Evolutionary conservation across 2,329 filamentous ascomycete species (phyloP).

Genomic region (Parascedosporium putredinis): DNA sequence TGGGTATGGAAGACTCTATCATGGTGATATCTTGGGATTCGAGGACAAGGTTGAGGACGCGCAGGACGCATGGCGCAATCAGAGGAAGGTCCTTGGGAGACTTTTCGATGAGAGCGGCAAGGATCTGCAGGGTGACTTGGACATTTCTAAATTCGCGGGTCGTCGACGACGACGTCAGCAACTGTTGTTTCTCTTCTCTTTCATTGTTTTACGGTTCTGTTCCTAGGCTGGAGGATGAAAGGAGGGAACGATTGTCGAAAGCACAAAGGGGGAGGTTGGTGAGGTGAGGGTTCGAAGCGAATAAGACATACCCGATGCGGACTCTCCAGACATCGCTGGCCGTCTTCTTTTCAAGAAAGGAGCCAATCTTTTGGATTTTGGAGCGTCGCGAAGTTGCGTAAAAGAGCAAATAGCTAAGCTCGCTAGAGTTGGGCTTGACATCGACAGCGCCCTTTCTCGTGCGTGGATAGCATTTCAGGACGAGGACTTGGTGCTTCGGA

Average conservation of each 20-base stretch:
- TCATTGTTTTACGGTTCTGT: too few relatives aligned
- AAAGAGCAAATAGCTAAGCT: conserved; percentile 93
- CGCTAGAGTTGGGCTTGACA: conserved; percentile 91
- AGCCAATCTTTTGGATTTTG: conserved; percentile 93
- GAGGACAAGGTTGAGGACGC: conserved; percentile 73
- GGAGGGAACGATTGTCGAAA: neutral
- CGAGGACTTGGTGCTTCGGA: conserved; percentile 92
- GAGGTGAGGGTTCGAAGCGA: neutral
- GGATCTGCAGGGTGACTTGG: conserved; percentile 87
- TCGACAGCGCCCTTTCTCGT: conserved; percentile 85
- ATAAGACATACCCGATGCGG: conserved; percentile 61
- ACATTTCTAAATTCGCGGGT: conserved; percentile 61
- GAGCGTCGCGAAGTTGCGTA: conserved; percentile 89
- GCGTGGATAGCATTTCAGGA: conserved; percentile 92
- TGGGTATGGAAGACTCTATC: conserved; percentile 79
- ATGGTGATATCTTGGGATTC: conserved; percentile 81
- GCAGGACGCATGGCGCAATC: conserved; percentile 75
- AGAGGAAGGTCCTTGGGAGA: conserved; percentile 81
- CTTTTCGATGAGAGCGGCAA: conserved; percentile 87
- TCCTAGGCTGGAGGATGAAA: neutral
- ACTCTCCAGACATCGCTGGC: conserved; percentile 82
- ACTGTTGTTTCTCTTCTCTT: too few relatives aligned
- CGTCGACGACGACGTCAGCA: conserved; percentile 2
- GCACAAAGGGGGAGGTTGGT: neutral
- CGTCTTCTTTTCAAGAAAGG: conserved; percentile 89